phyloP scores from a whole-genome alignment of 495 filamentous ascomycete genomes.

The Neurospora sp. region DNA sequence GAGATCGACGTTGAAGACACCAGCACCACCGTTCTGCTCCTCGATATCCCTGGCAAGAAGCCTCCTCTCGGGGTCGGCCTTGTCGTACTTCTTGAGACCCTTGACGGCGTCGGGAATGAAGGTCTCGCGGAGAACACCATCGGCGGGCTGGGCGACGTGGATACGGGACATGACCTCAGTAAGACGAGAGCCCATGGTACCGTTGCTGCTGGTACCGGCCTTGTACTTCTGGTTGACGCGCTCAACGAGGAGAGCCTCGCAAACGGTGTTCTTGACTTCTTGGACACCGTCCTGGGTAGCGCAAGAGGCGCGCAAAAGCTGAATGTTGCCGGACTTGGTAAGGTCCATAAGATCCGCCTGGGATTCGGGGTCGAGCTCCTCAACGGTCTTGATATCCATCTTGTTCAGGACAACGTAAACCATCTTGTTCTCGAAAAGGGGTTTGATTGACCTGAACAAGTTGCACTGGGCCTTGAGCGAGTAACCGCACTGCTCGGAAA shows the following conservation, averaged over 20 bases:
- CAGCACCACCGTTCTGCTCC: conserved; percentile 85
- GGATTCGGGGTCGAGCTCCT: conserved; percentile 76
- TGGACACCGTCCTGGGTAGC: conserved; percentile 92
- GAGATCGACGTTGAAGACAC: conserved; percentile 90
- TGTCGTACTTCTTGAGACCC: conserved; percentile 75
- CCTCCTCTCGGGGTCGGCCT: conserved; percentile 71
- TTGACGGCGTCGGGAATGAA: conserved; percentile 85
- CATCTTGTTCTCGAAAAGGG: conserved; percentile 92
- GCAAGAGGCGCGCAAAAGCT: conserved; percentile 85
- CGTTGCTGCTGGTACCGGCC: conserved; percentile 66
- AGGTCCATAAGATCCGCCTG: conserved; percentile 69
- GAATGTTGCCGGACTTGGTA: conserved; percentile 75
- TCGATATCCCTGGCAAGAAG: conserved; percentile 79
- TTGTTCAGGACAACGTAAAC: conserved; percentile 97
- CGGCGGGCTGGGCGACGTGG: conserved; percentile 87
- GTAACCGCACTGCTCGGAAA: conserved; percentile 96
- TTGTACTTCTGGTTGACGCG: conserved; percentile 93
- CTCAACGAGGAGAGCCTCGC: conserved; percentile 84
- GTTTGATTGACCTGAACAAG: conserved; percentile 91
- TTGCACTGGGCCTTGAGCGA: conserved; percentile 82
- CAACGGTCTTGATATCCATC: conserved; percentile 80
- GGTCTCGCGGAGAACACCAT: conserved; percentile 63
- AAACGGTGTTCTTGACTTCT: conserved; percentile 87
- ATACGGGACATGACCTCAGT: conserved; percentile 87
- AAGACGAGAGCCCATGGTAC: conserved; percentile 63